Base-by-base conservation (phyloP, 1,284 basidiomycete genomes). In the Caloboletus firmus region DNA sequence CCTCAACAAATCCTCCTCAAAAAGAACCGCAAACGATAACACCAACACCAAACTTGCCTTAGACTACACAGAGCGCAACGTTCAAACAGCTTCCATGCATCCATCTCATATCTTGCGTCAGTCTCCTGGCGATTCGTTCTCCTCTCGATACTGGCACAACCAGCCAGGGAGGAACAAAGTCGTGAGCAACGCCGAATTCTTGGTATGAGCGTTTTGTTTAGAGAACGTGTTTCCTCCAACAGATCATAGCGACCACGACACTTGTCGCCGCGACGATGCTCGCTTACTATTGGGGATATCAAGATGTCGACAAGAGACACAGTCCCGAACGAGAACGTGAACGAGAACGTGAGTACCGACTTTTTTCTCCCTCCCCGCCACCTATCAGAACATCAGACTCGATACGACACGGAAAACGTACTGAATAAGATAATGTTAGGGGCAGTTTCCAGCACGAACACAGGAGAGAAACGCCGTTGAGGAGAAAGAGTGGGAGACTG, bases 271-370 rank as follows among this genome's bases (percentile, higher is more conserved):
- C 66, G 30, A 63, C 68, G 34, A 69, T 62, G 22, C 62, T 71
- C 35, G 70, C 68, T 37, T 72, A 70, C 53, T 73, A 72, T 34
- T 73, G 71, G 68, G 68, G 69, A 13, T 70, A 70, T 58, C 69
- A 66, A 20, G 71, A 65, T 26, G 58, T 70, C 37, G 68, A 70
- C 12, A 69, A 59, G 49, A 70, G 71, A 51, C 67, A 70, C 24
- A 54, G 43, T 49, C 37, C 46, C n/a, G 55, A 66, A 24, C 56
- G 66, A 55, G 57, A 57, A 55, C 53, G 65, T 64, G 57, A 51
- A 18, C 43, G 41, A 18, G 53, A 58, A 58, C 44, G 59, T 58
- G 47, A 43, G 57, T 35, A 36, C 20, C 6, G 10, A 22, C 15
- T 22, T 42, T 22, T 45, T 13, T 17, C n/a, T 28, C 20, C n/a